Evolutionary conservation across 495 filamentous ascomycete genomes (phyloP).

Genomic region (Platismatia glauca): DNA sequence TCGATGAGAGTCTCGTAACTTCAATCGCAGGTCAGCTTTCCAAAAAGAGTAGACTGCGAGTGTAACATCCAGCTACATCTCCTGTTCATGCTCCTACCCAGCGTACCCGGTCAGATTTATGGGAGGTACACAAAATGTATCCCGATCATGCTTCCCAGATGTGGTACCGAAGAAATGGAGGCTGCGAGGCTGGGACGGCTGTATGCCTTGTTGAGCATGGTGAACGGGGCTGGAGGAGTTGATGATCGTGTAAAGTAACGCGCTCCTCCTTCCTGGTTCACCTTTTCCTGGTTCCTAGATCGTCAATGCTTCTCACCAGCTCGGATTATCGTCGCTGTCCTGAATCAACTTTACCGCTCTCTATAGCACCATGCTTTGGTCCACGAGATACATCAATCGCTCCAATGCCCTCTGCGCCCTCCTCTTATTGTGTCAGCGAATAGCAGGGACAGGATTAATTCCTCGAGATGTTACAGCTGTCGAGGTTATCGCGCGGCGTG

Average conservation of each 20-base stretch:
- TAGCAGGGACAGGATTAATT: not conserved
- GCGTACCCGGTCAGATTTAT: not conserved
- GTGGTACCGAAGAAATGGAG: not conserved
- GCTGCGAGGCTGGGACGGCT: not conserved
- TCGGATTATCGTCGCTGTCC: not conserved
- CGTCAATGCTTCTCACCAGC: not conserved
- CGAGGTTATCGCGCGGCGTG: not conserved
- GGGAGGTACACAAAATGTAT: not conserved
- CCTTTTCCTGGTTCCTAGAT: not conserved
- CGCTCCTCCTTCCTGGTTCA: not conserved
- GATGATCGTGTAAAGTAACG: not conserved
- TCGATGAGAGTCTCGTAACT: not conserved
- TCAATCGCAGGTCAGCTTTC: not conserved
- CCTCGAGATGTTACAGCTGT: not conserved
- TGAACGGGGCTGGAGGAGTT: not conserved
- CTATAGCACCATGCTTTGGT: not conserved
- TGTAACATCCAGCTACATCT: too few species aligned
- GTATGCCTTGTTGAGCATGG: not conserved
- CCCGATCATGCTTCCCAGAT: not conserved
- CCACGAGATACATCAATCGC: slow-evolving; percentile 1
- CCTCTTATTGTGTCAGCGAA: not conserved
- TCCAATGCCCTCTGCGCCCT: slow-evolving; percentile 3
- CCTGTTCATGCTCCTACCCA: not conserved
- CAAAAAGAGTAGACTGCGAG: too few species aligned
- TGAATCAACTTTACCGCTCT: not conserved